phyloP scores from a whole-genome alignment of 2,329 filamentous ascomycete genomes.

The Aspergillus sp. region DNA sequence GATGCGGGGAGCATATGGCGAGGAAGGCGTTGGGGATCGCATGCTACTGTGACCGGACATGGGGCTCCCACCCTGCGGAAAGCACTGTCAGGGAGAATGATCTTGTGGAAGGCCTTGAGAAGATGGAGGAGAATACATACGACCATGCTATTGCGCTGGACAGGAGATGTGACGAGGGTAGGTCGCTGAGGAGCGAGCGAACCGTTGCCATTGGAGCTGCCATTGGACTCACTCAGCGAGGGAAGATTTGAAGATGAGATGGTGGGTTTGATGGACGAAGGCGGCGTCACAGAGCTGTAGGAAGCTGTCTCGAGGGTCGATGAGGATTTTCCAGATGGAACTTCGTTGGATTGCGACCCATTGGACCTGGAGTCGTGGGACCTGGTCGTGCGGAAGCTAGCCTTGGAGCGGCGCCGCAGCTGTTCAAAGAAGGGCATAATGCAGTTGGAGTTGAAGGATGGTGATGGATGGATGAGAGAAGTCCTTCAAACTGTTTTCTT shows the following conservation, averaged over 20 bases:
- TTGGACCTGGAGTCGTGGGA: constrained; percentile 42
- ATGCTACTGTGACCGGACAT: constrained; percentile 31
- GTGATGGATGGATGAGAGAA: neutral
- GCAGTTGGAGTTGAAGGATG: constrained; percentile 3
- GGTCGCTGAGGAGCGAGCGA: constrained; percentile 50
- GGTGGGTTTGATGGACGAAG: constrained; percentile 67
- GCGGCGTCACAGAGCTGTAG: constrained; percentile 69
- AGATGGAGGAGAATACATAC: constrained; percentile 29
- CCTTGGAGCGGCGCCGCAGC: constrained; percentile 72
- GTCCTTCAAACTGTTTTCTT: neutral
- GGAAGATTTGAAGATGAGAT: constrained; percentile 64
- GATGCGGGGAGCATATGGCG: constrained; percentile 77
- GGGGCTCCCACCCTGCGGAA: constrained; percentile 32
- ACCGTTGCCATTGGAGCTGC: constrained; percentile 31
- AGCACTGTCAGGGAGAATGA: too few species aligned
- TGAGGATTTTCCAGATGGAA: constrained; percentile 62
- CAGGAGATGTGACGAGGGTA: constrained; percentile 37
- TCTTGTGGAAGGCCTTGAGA: too few species aligned
- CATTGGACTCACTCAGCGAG: constrained; percentile 51
- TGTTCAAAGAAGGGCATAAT: constrained; percentile 68
- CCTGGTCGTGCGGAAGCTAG: constrained; percentile 66
- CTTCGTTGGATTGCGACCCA: constrained; percentile 46
- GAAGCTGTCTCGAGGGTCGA: constrained; percentile 59
- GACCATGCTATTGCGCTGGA: constrained; percentile 44
- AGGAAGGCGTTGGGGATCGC: constrained; percentile 62